Conservation (phyloP, 257 asterid species). For the Fraxinus cuspidata region DNA sequence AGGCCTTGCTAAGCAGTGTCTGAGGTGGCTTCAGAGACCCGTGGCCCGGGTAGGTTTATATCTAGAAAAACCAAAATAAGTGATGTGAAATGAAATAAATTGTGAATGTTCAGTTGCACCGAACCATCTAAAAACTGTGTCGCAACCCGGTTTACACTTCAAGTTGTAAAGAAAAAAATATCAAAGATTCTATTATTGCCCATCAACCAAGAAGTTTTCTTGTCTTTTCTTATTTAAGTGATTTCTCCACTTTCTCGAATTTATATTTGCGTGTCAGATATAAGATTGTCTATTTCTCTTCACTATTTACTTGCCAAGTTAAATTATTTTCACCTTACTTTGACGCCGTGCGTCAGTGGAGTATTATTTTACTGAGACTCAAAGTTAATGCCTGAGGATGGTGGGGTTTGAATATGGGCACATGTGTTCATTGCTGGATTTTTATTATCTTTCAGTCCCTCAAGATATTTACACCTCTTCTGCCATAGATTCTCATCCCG, state of each 20-base stretch:
- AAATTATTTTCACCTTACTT: neutral
- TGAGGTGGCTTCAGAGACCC: neutral
- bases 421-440: slow-evolving; percentile 29
- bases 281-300: neutral
- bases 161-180: slow-evolving; percentile 9
- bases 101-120: neutral
- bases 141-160: neutral
- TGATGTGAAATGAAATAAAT: neutral
- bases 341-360: slow-evolving; percentile 14
- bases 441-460: neutral
- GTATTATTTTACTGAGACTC: slow-evolving; percentile 30
- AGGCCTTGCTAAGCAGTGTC: neutral
- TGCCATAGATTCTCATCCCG: slow-evolving; percentile 6
- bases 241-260: neutral
- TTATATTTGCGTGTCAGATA: neutral
- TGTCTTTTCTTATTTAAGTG: neutral
- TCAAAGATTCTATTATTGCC: slow-evolving; percentile 28
- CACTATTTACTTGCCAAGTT: neutral
- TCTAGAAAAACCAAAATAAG: neutral
- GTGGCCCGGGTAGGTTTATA: neutral
- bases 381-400: slow-evolving; percentile 20
- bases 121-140: neutral
- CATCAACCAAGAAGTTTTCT: slow-evolving; percentile 37
- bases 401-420: slow-evolving; percentile 33
- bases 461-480: neutral